Evolutionary conservation across 1,284 basidiomycete genomes (phyloP), one percentile per base, ranked within the genome.

Genomic region (Pascua guehoae): DNA sequence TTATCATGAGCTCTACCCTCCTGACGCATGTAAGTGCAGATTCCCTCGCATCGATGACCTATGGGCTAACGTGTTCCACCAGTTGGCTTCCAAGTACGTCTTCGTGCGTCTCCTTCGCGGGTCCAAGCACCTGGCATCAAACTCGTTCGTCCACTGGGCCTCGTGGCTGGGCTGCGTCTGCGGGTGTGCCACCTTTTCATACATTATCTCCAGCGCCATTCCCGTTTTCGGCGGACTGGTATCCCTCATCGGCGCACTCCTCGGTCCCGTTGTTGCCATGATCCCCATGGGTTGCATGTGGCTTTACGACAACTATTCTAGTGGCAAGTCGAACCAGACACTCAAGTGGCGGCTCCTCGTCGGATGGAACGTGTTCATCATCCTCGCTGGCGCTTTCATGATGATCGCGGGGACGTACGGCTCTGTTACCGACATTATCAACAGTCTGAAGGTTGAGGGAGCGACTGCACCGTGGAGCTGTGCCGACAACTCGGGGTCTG

Each of bases 71-170:
- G 38, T 4, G 49, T 62, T 40, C 54, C 12, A 49, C 57, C 43
- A 68, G 64, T 53, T 71, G 54, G 40, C 49, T 12, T 49, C 57
- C 41, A 64, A 64, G 52, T 49, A 58, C 54, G 46, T 73, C 49
- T 73, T 76, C 46, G 72, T 76, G 32, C 62, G 68, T 37, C 10
- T 71, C 18, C 66, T 74, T 18, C 58, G 65, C n/a, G 65, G 66
- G 40, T 65, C 66, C 8, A 53, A 61, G 14, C 70, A 76, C 56
- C 62, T 76, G 8, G 58, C 68, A 17, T 40, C 48, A n/a, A 70
- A 69, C 55, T 69, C 67, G 0, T 49, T 37, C 16, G 62, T 53
- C 5, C 71, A 74, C 63, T 72, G 67, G 67, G 37, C 61, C 37
- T 66, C 66, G 12, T 76, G 74, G 74, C 54, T 70, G 37, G 58